Conservation (phyloP, 208 protist species). For the Angomonas deanei region DNA sequence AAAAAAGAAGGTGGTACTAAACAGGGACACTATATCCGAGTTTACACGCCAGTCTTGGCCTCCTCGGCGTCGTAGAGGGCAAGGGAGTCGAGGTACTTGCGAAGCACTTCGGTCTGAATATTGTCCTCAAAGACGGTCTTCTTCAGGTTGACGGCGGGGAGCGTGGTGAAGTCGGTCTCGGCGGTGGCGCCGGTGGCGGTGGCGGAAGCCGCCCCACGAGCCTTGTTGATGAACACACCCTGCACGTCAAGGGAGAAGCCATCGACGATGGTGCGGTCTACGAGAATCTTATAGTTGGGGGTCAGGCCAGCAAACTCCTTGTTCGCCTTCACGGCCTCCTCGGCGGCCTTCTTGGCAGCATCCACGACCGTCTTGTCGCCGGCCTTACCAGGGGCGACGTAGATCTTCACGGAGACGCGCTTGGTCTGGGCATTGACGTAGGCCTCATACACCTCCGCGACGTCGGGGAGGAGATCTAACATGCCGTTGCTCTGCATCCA, state of each 20-base stretch:
- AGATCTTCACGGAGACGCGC: constrained; percentile 71
- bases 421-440: constrained; percentile 88
- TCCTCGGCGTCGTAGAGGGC: constrained; percentile 83
- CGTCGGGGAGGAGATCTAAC: constrained; percentile 77
- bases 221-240: constrained; percentile 74
- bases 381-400: constrained; percentile 70
- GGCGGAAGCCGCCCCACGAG: constrained; percentile 44
- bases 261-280: constrained; percentile 77
- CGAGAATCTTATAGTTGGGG: constrained; percentile 67
- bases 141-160: constrained; percentile 45
- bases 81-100: constrained; percentile 81
- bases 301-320: constrained; percentile 63
- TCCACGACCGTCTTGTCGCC: constrained; percentile 30
- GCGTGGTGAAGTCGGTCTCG: constrained; percentile 81
- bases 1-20: constrained; percentile 8
- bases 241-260: constrained; percentile 87
- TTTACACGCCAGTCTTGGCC: constrained; percentile 78
- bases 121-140: constrained; percentile 83
- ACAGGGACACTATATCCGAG: not conserved
- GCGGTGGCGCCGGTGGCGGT: constrained; percentile 13
- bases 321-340: constrained; percentile 58
- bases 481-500: constrained; percentile 92
- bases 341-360: constrained; percentile 65
- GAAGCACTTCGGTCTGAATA: constrained; percentile 82
- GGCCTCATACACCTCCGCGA: constrained; percentile 79